phyloP scores from a whole-genome alignment of 2,329 filamentous ascomycete species.

The Apiospora malaysiana region DNA sequence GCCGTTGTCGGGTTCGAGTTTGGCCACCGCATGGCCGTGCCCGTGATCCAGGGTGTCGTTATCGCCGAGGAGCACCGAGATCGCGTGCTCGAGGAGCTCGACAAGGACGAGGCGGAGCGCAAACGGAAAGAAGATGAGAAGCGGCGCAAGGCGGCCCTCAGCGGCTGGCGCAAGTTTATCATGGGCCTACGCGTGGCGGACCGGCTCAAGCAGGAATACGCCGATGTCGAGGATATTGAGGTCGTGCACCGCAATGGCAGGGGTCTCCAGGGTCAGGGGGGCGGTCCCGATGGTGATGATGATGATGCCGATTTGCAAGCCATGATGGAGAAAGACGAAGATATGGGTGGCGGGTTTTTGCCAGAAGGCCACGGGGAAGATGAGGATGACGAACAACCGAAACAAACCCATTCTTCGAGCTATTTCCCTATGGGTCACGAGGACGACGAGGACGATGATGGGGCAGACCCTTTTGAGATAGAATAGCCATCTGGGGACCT shows the following conservation, averaged over 20 bases:
- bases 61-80: slow-evolving; percentile 81
- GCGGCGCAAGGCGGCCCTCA: slow-evolving; percentile 73
- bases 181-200: slow-evolving; percentile 85
- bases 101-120: slow-evolving; percentile 76
- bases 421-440: slow-evolving; percentile 8
- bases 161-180: slow-evolving; percentile 84
- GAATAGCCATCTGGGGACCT: not conserved
- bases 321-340: slow-evolving; percentile 47
- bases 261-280: slow-evolving; percentile 26
- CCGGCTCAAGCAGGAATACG: slow-evolving; percentile 78
- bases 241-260: slow-evolving; percentile 56
- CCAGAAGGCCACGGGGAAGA: slow-evolving; percentile 61
- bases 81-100: slow-evolving; percentile 77
- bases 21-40: slow-evolving; percentile 90
- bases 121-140: slow-evolving; percentile 84
- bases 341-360: slow-evolving; percentile 66
- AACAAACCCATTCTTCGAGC: slow-evolving; percentile 15
- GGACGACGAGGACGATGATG: not conserved
- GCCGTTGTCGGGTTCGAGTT: slow-evolving; percentile 98
- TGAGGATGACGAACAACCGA: slow-evolving; percentile 41
- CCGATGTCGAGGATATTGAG: slow-evolving; percentile 61
- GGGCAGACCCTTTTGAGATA: slow-evolving; percentile 3
- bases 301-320: slow-evolving; percentile 27
- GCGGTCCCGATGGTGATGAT: slow-evolving; percentile 28
- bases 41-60: slow-evolving; percentile 88